Evolutionary conservation across 2,329 filamentous ascomycete species (phyloP).

Genomic region (Pseudogymnoascus sp.): DNA sequence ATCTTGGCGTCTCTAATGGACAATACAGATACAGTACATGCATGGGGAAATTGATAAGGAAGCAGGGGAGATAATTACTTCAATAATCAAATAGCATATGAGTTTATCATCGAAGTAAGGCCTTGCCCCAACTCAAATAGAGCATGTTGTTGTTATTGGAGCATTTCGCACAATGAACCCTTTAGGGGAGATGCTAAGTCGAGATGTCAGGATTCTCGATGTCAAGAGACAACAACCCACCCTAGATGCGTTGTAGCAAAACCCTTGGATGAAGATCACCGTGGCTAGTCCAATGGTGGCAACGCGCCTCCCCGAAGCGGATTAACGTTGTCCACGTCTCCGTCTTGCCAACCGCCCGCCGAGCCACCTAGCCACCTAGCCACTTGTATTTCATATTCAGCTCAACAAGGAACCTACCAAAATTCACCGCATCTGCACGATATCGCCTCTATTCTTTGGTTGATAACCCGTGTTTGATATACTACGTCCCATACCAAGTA

Average conservation of each 20-base stretch:
- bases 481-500: neutral
- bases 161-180: neutral
- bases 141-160: neutral
- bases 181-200: neutral
- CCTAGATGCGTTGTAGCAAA: neutral
- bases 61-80: neutral
- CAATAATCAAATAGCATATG: too few species aligned
- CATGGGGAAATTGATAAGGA: neutral
- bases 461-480: neutral
- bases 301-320: neutral
- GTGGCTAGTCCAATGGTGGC: neutral
- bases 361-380: neutral
- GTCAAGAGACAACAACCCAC: neutral
- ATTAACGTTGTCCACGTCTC: neutral
- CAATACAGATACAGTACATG: neutral
- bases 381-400: neutral
- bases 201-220: neutral
- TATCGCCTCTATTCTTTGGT: neutral
- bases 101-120: neutral
- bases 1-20: slow-evolving; percentile 2
- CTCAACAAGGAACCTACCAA: neutral
- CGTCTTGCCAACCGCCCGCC: neutral
- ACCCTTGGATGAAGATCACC: neutral
- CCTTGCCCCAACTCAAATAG: neutral
- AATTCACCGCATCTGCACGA: neutral